Percentiles rank a stretch among this genome's conserved stretches.
phyloP scores from a whole-genome alignment of 306 rosid species.

The Adenanthera pavonina region DNA sequence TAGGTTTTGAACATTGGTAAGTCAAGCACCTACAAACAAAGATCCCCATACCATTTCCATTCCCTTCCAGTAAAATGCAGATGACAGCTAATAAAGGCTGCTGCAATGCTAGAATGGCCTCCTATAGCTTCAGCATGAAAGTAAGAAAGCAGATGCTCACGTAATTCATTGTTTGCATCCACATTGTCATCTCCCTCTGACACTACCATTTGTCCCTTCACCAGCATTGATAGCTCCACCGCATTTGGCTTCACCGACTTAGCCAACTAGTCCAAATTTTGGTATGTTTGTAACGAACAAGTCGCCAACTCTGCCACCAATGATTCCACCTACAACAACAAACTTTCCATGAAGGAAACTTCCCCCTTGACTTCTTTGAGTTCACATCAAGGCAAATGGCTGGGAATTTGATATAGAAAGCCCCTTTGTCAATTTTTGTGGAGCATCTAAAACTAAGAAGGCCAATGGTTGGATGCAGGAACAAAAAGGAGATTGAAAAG shows the following conservation, averaged over 20 bases:
- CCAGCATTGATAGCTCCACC: background rate
- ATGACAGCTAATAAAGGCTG: too few species aligned
- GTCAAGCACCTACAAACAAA: too few species aligned
- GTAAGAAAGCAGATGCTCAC: background rate
- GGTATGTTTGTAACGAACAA: background rate
- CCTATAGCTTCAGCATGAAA: background rate
- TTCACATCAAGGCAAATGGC: background rate
- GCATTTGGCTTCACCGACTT: background rate
- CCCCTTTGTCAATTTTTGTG: background rate
- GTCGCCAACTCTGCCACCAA: background rate
- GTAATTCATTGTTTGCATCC: background rate
- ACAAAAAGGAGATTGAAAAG: background rate
- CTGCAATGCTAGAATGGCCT: too few species aligned
- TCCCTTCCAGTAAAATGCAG: background rate
- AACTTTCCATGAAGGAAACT: background rate
- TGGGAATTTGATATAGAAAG: background rate
- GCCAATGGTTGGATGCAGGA: background rate
- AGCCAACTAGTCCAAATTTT: background rate
- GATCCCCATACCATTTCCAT: too few species aligned
- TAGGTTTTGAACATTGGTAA: too few species aligned
- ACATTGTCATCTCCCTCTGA: background rate
- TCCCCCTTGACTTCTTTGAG: background rate
- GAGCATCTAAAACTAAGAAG: background rate
- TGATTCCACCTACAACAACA: background rate
- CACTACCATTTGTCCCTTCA: background rate